Evolutionary conservation across 495 filamentous ascomycete genomes (phyloP), one percentile per base, ranked within the genome.

Genomic region (Xylaria intraflava): DNA sequence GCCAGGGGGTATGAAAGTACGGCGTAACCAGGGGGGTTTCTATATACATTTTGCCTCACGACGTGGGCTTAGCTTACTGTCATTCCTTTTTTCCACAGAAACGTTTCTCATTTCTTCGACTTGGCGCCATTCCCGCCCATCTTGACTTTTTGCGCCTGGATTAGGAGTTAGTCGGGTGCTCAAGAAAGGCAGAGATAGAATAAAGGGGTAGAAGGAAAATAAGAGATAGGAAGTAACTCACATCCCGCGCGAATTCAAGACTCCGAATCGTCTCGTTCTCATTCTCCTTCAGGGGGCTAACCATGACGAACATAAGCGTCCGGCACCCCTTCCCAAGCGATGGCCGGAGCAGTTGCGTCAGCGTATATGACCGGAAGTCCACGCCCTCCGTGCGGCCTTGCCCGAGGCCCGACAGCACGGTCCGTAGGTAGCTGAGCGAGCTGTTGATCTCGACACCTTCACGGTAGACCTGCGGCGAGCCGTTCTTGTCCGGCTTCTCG

Each of bases 241-340:
- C 91, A 77, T 97, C 97, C 10, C 88, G 93, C 14, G 94, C 93
- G 73, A 99, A 99, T 65, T 94, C 87, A 65, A 99, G 78, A 70
- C 89, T 95, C 24, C 92, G 94, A 69, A 96, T 80, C 12, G 90
- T 96, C 76, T 99, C 94, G 49, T 81, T 83, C 49, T 96, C 73
- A 74, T 97, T 94, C 3, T 86, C 88, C 75, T 94, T 85, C 46
- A 97, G 72, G 26, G 93, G 93, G 65, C 86, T 91, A 57, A 94
- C 86, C 89, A 96, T 97, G 68, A 97, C 89, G 61, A 99, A 95
- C 93, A 97, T 99, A 55, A 99, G 86, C 3, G 94, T 97, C 72
- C 96, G 94, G 51, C 86, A 89, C 65, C 96, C 96, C 30, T 94
- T 94, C 14, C 93, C 90, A 0, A 99, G 79, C 1, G 90, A 95